phyloP scores from a whole-genome alignment of 2,329 filamentous ascomycete species.

The Aspergillus pseudoviridinutans region DNA sequence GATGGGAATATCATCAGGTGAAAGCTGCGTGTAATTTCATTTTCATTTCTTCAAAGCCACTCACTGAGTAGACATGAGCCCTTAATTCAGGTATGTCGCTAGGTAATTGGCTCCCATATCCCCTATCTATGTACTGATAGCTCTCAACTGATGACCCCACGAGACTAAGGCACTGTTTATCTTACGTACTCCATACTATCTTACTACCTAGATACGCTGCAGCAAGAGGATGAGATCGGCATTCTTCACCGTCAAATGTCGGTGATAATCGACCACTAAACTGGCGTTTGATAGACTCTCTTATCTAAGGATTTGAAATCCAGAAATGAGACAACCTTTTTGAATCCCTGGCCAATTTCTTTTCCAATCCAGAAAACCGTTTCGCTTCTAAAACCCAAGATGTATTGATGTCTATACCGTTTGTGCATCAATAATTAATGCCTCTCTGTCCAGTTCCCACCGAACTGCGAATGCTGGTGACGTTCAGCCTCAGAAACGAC shows the following conservation, averaged over 20 bases:
- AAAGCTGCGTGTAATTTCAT: not conserved
- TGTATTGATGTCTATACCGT: too few relatives aligned
- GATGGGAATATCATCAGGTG: not conserved
- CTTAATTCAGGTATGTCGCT: not conserved
- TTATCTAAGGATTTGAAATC: not conserved
- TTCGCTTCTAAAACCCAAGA: not conserved
- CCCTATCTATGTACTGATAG: not conserved
- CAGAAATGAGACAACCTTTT: not conserved
- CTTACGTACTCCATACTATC: not conserved
- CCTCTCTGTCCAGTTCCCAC: conserved; percentile 4
- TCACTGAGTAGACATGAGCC: not conserved
- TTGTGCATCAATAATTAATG: not conserved
- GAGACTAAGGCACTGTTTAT: not conserved
- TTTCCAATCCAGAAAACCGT: not conserved
- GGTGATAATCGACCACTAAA: not conserved
- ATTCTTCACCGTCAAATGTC: not conserved
- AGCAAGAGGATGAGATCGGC: not conserved
- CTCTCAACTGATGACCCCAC: too few relatives aligned
- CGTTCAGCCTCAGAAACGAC: conserved; percentile 9
- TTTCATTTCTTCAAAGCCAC: not conserved
- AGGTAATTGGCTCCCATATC: not conserved
- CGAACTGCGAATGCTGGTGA: conserved; percentile 11
- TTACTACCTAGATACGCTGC: not conserved
- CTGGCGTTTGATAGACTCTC: not conserved
- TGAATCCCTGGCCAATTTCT: not conserved